These are phyloP conservation scores for Verticillium albo-atrum DNA, from an alignment of 2,329 filamentous ascomycete species.

Conservation along the genomic window DNA sequence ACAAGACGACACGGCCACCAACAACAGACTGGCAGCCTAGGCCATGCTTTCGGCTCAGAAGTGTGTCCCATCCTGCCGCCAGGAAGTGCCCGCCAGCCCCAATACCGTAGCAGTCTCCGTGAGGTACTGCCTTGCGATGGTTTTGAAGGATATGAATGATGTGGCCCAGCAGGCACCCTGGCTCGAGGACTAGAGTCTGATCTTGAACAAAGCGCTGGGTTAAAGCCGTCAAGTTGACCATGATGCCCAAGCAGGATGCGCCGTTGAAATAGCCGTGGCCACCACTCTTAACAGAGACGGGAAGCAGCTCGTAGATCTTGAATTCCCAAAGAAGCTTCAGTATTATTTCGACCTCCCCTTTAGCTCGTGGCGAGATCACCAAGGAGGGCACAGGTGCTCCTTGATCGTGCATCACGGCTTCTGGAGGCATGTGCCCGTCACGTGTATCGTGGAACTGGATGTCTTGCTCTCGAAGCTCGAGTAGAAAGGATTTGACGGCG, in stretches of 20 bases:
- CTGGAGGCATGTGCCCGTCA: not conserved
- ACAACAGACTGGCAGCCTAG: slow-evolving; percentile 4
- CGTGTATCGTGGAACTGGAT: no score
- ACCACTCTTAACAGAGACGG: not conserved
- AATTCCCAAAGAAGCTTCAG: no score
- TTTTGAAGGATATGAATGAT: not conserved
- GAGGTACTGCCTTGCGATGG: not conserved
- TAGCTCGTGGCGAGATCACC: not conserved
- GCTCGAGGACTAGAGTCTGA: not conserved
- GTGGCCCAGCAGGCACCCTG: not conserved
- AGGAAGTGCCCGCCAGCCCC: slow-evolving; percentile 2
- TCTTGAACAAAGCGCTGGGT: not conserved
- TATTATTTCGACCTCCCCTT: not conserved
- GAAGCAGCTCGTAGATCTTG: no score
- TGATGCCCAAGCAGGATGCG: not conserved
- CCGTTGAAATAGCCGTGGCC: not conserved
- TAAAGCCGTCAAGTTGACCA: not conserved
- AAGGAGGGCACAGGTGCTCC: not conserved
- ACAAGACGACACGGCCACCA: slow-evolving; percentile 1
- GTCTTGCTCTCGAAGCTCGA: no score
- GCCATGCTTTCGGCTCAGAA: not conserved
- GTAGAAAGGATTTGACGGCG: no score
- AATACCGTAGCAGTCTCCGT: slow-evolving; percentile 1
- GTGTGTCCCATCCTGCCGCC: slow-evolving; percentile 1
- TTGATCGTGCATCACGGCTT: not conserved